A percentile compares a stretch with the other conserved stretches of the same genome.
Evolutionary conservation across 768 basidiomycete genomes (phyloP).

Genomic region (Agaricus sinodeliciosus): DNA sequence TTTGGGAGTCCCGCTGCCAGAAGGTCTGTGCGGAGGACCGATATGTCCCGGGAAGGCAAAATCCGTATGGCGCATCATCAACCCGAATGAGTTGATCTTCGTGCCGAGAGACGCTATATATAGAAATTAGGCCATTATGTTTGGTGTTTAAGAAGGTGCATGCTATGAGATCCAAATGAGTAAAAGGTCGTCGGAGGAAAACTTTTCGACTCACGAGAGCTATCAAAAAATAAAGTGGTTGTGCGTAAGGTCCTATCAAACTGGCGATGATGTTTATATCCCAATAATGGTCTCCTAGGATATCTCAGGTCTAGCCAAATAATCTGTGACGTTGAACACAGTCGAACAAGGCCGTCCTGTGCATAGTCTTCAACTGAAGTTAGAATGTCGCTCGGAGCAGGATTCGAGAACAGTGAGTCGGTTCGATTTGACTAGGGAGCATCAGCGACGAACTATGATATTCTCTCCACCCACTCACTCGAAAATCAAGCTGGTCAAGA

Average conservation of each 20-base stretch:
- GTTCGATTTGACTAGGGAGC: neutral
- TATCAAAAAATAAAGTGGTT: slow-evolving; percentile 24
- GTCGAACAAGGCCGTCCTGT: slow-evolving; percentile 38
- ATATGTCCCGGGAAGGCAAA: slow-evolving; percentile 22
- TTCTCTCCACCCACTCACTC: slow-evolving; percentile 34
- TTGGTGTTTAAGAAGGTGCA: slow-evolving; percentile 56
- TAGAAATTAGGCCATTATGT: slow-evolving; percentile 48
- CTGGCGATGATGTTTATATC: slow-evolving; percentile 52
- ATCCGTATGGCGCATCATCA: slow-evolving; percentile 35
- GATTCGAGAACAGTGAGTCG: slow-evolving; percentile 21
- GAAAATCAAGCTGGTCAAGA: slow-evolving; percentile 43
- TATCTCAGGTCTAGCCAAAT: slow-evolving; percentile 68
- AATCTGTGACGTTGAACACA: slow-evolving; percentile 56
- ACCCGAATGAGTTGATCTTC: slow-evolving; percentile 36
- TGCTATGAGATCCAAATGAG: slow-evolving; percentile 24
- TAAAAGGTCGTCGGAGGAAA: neutral
- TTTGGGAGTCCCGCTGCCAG: slow-evolving; percentile 13
- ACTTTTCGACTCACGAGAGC: slow-evolving; percentile 24
- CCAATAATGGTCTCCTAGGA: slow-evolving; percentile 50
- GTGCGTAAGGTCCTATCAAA: slow-evolving; percentile 52
- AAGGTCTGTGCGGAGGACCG: slow-evolving; percentile 22
- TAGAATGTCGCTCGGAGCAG: slow-evolving; percentile 29
- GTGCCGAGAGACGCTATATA: slow-evolving; percentile 54
- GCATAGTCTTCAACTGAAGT: slow-evolving; percentile 46
- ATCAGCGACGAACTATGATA: neutral